Evolutionary conservation across 116 monocot species (phyloP), one percentile per base, ranked within the genome.

Genomic region (Thalassia testudinum): DNA sequence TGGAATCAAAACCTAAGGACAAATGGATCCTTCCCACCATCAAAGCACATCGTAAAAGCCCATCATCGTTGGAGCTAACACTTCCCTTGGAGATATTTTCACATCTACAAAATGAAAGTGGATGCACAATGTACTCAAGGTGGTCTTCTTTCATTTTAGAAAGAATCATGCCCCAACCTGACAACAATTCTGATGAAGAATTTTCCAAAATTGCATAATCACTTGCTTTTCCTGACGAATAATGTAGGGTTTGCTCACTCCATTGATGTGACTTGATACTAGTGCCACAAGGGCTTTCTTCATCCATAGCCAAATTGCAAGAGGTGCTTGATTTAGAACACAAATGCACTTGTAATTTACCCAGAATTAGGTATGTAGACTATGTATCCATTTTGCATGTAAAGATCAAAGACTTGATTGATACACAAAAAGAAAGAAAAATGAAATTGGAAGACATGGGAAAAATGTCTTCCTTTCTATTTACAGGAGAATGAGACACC

Each of bases 71-170:
- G 15, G 20, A 44, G 23, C 25, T 54, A 12, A 34, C 11, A 57
- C 37, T 52, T 54, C 65, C 62, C 25, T 54, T 21, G 23, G 70
- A 50, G 40, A 49, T 56, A 21, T 47, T 65, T 58, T 71, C 62
- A 10, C 71, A 10, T 49, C 78, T 73, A 69, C 49, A 81, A 58
- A 91, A 66, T 50, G 74, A 11, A 70, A 82, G 85, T 38, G 91
- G 78, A 12, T 59, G 25, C 16, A 62, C 55, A 8, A 28, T 60
- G 44, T 53, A 52, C 26, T 27, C 22, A 23, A 34, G 20, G 65
- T 63, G 54, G 25, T 64, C 56, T n/a, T 59, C 67, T 50, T 68
- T 59, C 52, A 64, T 62, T 47, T 57, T 61, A 23, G 56, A 22
- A 27, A 60, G 49, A 59, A 75, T 43, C 56, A 27, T 61, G 30